Evolutionary conservation across 805 yeast species (phyloP).

Genomic region (Hemisphaericaspora nanyangensis): DNA sequence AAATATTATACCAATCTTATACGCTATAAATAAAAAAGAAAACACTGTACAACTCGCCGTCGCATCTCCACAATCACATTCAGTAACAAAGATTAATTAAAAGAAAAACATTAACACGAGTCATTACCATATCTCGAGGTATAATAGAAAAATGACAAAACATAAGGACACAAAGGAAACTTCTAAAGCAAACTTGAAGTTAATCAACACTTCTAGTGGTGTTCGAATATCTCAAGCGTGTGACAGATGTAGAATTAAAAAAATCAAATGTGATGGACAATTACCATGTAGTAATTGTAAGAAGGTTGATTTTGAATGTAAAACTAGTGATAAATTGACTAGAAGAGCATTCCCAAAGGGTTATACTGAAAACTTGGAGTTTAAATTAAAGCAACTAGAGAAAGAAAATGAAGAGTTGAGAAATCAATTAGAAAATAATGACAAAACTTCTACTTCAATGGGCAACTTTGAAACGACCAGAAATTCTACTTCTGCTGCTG

Average conservation of each 20-base stretch:
- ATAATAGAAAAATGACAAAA: constrained; percentile 3
- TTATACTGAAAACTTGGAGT: constrained; percentile 71
- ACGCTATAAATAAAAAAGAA: too few relatives aligned
- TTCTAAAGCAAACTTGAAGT: constrained; percentile 26
- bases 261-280: constrained; percentile 72
- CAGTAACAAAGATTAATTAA: too few relatives aligned
- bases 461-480: background rate
- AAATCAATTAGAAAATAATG: constrained; percentile 9
- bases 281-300: constrained; percentile 69
- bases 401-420: constrained; percentile 44
- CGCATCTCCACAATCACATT: too few relatives aligned
- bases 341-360: constrained; percentile 80
- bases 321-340: constrained; percentile 68
- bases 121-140: too few relatives aligned
- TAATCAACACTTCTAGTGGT: constrained; percentile 36
- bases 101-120: too few relatives aligned
- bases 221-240: constrained; percentile 74
- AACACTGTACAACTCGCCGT: too few relatives aligned
- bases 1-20: too few relatives aligned
- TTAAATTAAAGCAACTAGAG: constrained; percentile 57
- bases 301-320: constrained; percentile 63
- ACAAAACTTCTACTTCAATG: background rate
- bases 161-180: constrained; percentile 12
- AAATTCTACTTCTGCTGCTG: background rate
- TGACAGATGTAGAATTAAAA: constrained; percentile 74